Evolutionary conservation across 2,329 filamentous ascomycete genomes (phyloP), one percentile per base, ranked within the genome.

Genomic region (Stagonosporopsis chrysanthemi): DNA sequence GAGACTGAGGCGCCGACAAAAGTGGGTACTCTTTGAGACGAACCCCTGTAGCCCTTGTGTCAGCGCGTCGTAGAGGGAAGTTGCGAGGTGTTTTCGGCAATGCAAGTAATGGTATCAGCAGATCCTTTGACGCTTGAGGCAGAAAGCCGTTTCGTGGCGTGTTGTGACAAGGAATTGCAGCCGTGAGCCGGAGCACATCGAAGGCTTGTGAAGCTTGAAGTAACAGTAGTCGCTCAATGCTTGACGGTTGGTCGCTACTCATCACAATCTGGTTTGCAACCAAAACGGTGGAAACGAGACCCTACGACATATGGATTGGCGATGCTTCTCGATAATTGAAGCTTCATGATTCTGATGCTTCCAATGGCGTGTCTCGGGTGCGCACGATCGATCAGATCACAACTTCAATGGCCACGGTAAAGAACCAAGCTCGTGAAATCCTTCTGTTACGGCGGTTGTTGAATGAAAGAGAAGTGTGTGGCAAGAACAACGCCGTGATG

Each of bases 1-100:
- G 61, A 62, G 46, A 41, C 51, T 58, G 45, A 61, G 49, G 60
- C 62, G 64, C 61, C 48, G 42, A 45, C 12, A 54, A 57, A 53
- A 48, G 54, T 17, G 54, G 54, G 31, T 14, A 48, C 12, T 47
- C 14, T 51, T 24, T 36, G 54, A 57, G 62, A 62, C 65, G 58
- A 36, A 28, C 4, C 45, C 31, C 61, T 64, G 55, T 56, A 44
- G 59, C 52, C 15, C 19, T n/a, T 57, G 54, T 57, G 48, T 57
- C 48, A 57, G 45, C 29, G 24, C 43, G 15, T 46, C 42, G 22
- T 29, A 33, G 29, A 41, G 9, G 51, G 46, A 55, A 52, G 49
- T 17, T 52, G 51, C 19, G 38, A n/a, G 24, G 44, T 49, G 46
- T 39, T 22, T 19, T 47, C 22, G 17, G 40, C 39, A 48, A 57